A percentile compares a stretch with the other conserved stretches of the same genome.
Evolutionary conservation across 768 basidiomycete genomes (phyloP).

Genomic region (Suillus variegatus): DNA sequence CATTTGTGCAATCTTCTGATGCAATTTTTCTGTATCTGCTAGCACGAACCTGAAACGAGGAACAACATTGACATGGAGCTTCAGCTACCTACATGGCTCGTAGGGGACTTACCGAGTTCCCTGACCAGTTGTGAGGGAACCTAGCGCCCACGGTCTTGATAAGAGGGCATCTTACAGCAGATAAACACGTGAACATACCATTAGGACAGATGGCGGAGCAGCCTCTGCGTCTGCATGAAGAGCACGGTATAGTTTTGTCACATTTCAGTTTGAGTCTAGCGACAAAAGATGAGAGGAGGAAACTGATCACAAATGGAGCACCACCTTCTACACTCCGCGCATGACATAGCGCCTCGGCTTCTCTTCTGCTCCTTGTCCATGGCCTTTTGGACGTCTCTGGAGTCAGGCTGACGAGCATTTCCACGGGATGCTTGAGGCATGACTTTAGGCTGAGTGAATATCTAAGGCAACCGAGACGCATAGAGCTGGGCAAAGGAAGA

Average conservation of each 20-base stretch:
- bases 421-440: slow-evolving; percentile 57
- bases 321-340: slow-evolving; percentile 67
- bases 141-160: slow-evolving; percentile 17
- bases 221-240: slow-evolving; percentile 68
- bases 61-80: not conserved
- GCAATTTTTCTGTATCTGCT: slow-evolving; percentile 69
- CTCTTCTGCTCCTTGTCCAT: slow-evolving; percentile 70
- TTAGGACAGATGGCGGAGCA: slow-evolving; percentile 81
- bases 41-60: slow-evolving; percentile 56
- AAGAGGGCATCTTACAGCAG: not conserved
- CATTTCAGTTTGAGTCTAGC: slow-evolving; percentile 69
- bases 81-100: slow-evolving; percentile 1
- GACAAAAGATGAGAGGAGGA: not conserved
- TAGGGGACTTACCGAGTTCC: slow-evolving; percentile 60
- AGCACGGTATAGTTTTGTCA: slow-evolving; percentile 64
- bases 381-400: slow-evolving; percentile 42
- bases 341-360: slow-evolving; percentile 53
- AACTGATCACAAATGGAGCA: slow-evolving; percentile 12
- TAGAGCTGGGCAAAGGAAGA: not conserved
- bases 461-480: not conserved
- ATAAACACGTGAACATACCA: slow-evolving; percentile 28
- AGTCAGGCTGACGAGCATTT: slow-evolving; percentile 36
- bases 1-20: slow-evolving; percentile 68
- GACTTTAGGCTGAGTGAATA: not conserved
- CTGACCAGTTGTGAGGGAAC: slow-evolving; percentile 74